Evolutionary conservation across 495 filamentous ascomycete genomes (phyloP).

Genomic region (Sphaerosporella brunnea): DNA sequence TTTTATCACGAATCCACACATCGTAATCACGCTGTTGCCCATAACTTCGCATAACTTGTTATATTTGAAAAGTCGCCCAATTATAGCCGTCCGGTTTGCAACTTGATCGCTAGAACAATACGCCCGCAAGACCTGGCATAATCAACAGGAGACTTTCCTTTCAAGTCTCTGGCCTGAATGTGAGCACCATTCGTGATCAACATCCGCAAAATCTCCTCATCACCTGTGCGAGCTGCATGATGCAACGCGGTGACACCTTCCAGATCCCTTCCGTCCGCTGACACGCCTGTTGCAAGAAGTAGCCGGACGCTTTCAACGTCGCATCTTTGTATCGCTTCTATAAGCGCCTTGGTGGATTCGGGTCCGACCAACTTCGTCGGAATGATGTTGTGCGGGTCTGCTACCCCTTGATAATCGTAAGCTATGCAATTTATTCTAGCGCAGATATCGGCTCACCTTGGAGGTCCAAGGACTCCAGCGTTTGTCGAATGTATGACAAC

Average conservation of each 20-base stretch:
- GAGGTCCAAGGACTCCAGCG: not conserved
- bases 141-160: not conserved
- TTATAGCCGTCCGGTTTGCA: not conserved
- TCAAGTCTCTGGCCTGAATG: not conserved
- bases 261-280: not conserved
- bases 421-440: not conserved
- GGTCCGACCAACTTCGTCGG: not conserved
- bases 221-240: slow-evolving; percentile 1
- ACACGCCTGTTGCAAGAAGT: not conserved
- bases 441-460: not conserved
- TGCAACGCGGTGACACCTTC: slow-evolving; percentile 1
- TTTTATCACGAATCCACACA: too few relatives aligned
- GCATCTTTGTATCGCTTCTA: not conserved
- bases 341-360: not conserved
- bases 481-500: not conserved
- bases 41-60: too few relatives aligned
- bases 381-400: too few relatives aligned
- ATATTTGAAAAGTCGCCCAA: not conserved
- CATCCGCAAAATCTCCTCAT: not conserved
- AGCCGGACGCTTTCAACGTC: not conserved
- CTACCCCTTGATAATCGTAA: too few relatives aligned
- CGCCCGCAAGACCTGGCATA: not conserved
- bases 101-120: not conserved
- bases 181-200: not conserved
- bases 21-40: too few relatives aligned